Evolutionary conservation across 2,329 filamentous ascomycete genomes (phyloP).

Genomic region (Nemania sp.): DNA sequence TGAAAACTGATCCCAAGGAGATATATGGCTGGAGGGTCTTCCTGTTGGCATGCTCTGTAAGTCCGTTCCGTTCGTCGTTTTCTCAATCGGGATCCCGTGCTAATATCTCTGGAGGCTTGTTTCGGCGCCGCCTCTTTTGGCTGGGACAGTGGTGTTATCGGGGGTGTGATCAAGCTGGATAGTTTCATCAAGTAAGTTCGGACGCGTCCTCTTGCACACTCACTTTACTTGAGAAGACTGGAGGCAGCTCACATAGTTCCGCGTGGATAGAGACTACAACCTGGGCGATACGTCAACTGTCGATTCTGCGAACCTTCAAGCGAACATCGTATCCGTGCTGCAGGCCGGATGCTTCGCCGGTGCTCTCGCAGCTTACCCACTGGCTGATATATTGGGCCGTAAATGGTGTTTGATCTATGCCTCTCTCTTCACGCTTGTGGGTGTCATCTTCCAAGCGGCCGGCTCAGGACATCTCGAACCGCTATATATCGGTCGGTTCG

Average conservation of each 20-base stretch:
- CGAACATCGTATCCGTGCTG: slow-evolving; percentile 67
- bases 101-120: slow-evolving; percentile 41
- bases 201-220: background rate
- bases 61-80: slow-evolving; percentile 29
- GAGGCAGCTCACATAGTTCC: slow-evolving; percentile 18
- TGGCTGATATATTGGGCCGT: slow-evolving; percentile 59
- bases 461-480: slow-evolving; percentile 59
- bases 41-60: slow-evolving; percentile 62
- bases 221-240: background rate
- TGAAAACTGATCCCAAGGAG: slow-evolving; percentile 67
- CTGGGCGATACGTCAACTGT: slow-evolving; percentile 47
- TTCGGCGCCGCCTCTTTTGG: slow-evolving; percentile 64
- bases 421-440: slow-evolving; percentile 59
- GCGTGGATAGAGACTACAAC: slow-evolving; percentile 53
- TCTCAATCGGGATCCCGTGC: slow-evolving; percentile 7
- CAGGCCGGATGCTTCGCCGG: slow-evolving; percentile 49
- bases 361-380: slow-evolving; percentile 51
- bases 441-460: slow-evolving; percentile 64
- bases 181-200: slow-evolving; percentile 57
- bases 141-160: slow-evolving; percentile 66
- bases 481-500: slow-evolving; percentile 66
- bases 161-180: slow-evolving; percentile 64
- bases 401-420: slow-evolving; percentile 57
- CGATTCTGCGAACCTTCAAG: slow-evolving; percentile 58
- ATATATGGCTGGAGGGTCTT: slow-evolving; percentile 74